These are phyloP conservation scores for Pterulicium gracile DNA, from an alignment of 1,284 basidiomycete species.

Conservation along the genomic window DNA sequence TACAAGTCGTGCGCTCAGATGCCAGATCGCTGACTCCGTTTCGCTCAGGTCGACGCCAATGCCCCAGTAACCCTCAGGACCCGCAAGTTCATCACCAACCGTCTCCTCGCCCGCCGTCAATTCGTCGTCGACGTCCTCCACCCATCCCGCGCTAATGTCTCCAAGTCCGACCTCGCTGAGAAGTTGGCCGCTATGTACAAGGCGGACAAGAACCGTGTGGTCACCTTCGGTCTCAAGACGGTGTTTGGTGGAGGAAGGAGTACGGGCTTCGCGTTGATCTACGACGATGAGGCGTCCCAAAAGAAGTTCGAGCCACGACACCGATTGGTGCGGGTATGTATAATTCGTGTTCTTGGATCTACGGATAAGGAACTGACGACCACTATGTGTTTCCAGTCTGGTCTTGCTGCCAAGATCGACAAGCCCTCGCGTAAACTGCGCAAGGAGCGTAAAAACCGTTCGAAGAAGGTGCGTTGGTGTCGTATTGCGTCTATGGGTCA, in stretches of 20 bases:
- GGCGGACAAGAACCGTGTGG: constrained; percentile 66
- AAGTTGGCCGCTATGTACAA: constrained; percentile 83
- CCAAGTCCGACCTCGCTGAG: constrained; percentile 87
- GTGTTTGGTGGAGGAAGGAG: constrained; percentile 98
- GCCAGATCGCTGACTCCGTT: constrained; percentile 7
- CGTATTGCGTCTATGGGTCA: too few relatives aligned
- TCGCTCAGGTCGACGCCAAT: constrained; percentile 61
- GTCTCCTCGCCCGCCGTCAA: constrained; percentile 87
- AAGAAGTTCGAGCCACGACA: constrained; percentile 97
- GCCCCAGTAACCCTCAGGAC: constrained; percentile 96
- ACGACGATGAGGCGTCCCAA: constrained; percentile 93
- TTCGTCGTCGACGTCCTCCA: constrained; percentile 95
- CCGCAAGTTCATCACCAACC: constrained; percentile 99
- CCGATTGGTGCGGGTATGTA: constrained; percentile 86
- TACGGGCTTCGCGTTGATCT: constrained; percentile 96
- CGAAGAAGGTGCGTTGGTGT: constrained; percentile 87
- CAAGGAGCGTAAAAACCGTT: constrained; percentile 99
- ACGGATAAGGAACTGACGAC: too few relatives aligned
- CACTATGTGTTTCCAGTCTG: constrained; percentile 44
- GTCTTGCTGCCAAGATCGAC: constrained; percentile 77
- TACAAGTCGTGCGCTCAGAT: not conserved
- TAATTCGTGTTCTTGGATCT: too few relatives aligned
- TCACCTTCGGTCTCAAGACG: constrained; percentile 79
- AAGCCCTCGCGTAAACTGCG: constrained; percentile 95
- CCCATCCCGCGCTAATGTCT: constrained; percentile 91